Conservation (phyloP, 2,329 filamentous ascomycete species). For the Cytospora paraplurivora region DNA sequence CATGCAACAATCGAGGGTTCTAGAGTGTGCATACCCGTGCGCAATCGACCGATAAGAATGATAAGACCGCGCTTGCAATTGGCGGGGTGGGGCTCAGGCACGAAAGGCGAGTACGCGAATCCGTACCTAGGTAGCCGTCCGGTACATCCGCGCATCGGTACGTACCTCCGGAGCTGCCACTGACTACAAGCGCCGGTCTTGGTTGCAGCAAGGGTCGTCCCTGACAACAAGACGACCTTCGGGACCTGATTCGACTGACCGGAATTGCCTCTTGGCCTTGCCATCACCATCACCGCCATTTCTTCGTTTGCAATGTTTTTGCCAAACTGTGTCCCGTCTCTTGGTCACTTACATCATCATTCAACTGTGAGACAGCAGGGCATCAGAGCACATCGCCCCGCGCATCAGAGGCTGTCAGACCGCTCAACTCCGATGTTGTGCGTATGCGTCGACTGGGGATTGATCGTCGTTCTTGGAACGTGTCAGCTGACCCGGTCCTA, state of each 20-base stretch:
- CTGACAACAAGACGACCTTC: slow-evolving; percentile 17
- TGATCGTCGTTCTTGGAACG: neutral
- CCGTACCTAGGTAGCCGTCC: neutral
- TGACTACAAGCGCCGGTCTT: slow-evolving; percentile 8
- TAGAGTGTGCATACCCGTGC: neutral
- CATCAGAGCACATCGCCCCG: neutral
- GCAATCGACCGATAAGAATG: slow-evolving; percentile 3
- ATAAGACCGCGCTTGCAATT: slow-evolving; percentile 11
- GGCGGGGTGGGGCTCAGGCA: neutral
- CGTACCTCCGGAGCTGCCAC: neutral
- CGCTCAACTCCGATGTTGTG: slow-evolving; percentile 12
- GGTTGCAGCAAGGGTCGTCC: slow-evolving; percentile 22
- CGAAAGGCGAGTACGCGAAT: neutral
- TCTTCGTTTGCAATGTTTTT: slow-evolving; percentile 7
- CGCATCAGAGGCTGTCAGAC: slow-evolving; percentile 19
- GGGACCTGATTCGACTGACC: slow-evolving; percentile 21
- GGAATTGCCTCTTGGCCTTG: slow-evolving; percentile 26
- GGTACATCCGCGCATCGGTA: neutral
- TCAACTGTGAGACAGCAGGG: neutral
- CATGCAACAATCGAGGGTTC: slow-evolving; percentile 17
- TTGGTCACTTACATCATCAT: neutral
- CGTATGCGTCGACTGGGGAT: slow-evolving; percentile 1
- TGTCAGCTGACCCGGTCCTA: neutral
- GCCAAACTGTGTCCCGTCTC: slow-evolving; percentile 6
- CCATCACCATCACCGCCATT: slow-evolving; percentile 24